phyloP scores from a whole-genome alignment of 2,329 filamentous ascomycete genomes.

The Aspergillus hortae region DNA sequence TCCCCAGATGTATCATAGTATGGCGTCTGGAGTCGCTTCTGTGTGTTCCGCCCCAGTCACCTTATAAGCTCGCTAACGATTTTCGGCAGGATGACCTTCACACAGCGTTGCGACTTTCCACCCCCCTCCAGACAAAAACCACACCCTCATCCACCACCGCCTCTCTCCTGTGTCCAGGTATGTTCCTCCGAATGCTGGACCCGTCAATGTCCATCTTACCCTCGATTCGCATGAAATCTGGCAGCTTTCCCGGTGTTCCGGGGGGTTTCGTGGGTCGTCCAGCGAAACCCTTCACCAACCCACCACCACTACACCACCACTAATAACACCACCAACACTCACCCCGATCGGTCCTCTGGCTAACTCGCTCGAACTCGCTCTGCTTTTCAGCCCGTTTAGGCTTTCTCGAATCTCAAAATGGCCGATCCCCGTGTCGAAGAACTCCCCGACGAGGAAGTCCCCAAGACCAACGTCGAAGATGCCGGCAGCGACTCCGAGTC shows the following conservation, averaged over 20 bases:
- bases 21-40: conserved; percentile 23
- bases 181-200: conserved; percentile 22
- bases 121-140: conserved; percentile 36
- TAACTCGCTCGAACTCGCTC: conserved; percentile 13
- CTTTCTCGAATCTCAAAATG: conserved; percentile 58
- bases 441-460: conserved; percentile 80
- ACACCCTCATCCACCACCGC: conserved; percentile 33
- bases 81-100: conserved; percentile 40
- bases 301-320: neutral
- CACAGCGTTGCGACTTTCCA: conserved; percentile 38
- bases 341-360: conserved; percentile 10
- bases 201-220: conserved; percentile 16
- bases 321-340: neutral
- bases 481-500: conserved; percentile 52
- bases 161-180: conserved; percentile 33
- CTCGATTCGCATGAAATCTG: conserved; percentile 22
- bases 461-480: conserved; percentile 79
- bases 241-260: conserved; percentile 14
- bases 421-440: conserved; percentile 98
- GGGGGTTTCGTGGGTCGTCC: conserved; percentile 18
- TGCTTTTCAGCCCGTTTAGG: conserved; percentile 15
- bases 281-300: conserved; percentile 12
- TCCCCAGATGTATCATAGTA: neutral
- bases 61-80: conserved; percentile 41
- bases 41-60: conserved; percentile 30